Base-by-base conservation (phyloP, 106 monocot genomes). In the Apostasia shenzhenica region DNA sequence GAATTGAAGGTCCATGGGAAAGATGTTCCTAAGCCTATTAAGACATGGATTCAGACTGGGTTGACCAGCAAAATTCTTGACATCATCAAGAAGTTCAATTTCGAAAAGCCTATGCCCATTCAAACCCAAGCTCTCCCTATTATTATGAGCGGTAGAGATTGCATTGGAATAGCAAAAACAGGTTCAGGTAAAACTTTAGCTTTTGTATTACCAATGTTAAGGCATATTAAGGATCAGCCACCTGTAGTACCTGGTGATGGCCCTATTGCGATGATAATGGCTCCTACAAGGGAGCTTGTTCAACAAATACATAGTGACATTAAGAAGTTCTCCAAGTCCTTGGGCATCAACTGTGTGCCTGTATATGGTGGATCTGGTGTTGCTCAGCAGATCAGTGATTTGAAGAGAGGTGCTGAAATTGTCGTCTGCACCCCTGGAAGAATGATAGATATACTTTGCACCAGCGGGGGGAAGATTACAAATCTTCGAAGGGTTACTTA, bases 361-460 rank as follows among this genome's bases (percentile, higher is more conserved):
- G 84, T 90, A 4, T 97, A 92, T 85, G 97, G 97, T 14, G 97
- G 97, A 40, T 97, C 95, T 8, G 95, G 95, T 57, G 95, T 97
- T 72, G 95, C 95, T 51, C 97, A 97, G 61, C 97, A 97, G 78
- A 97, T 97, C 43, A 92, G 97, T 56, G 92, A 97, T 51, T 60
- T 97, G 76, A 97, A 97, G 73, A 80, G 97, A 5, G 97, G 97
- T 65, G 48, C 92, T 46, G 97, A 97, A 70, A 89, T 97, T 82
- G 97, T 92, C n/a, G 97, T 97, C 41, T 97, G 97, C 70, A 92
- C 97, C 60, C 97, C 97, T 61, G 97, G 97, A 67, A 79, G 97
- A 61, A 97, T 97, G 97, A 97, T 97, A 53, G 92, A 92, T 72
- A 97, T 97, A 11, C 82, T 97, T n/a, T 97, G 92, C 52, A 97